Base-by-base conservation (phyloP, 805 yeast species). In the Pichia kluyveri region DNA sequence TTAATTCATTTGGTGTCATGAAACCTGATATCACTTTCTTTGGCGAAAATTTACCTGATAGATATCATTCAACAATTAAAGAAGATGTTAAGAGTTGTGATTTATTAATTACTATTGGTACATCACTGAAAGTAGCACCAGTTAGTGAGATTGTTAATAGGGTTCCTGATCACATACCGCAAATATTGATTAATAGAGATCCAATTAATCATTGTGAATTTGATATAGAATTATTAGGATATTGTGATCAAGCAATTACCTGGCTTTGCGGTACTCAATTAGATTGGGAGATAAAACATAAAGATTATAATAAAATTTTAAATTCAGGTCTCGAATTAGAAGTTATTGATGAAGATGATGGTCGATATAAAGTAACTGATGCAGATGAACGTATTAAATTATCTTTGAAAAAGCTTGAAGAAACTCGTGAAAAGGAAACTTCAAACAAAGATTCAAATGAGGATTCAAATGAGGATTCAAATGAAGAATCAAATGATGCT, bases 11-110 rank as follows among this genome's bases (percentile, higher is more conserved):
- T 60, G 96, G 96, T 15, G 91, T 88, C 3, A 73, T 86, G 76
- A 89, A 90, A 62, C 97, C 97, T 0, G 95, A 89, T 60, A 89
- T 89, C 51, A 88, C 96, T 0, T 89, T 89, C 60, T 89, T 89
- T 56, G 96, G 96, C 15, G 96, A 89, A 62, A 78, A 81, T 15
- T 69, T 89, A 49, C 96, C 96, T 1, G 70, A 71, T 14, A 65
- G 72, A 43, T 89, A 83, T 59, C 90, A 87, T 56, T 73, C 74
- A 42, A 62, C 66, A 18, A 75, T 82, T 30, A 68, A 70, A 40
- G 72, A 73, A 40, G 96, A 90, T 60, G 70, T 82, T 8, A 56
- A 65, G 18, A 69, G 75, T 40, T 86, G 96, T 65, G 97, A 90
- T 63, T 69, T 89, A 47, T 68, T 90, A 41, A 72, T 89, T 6